Conservation (phyloP, 2,329 filamentous ascomycete genomes). For the Juglanconis oblonga region DNA sequence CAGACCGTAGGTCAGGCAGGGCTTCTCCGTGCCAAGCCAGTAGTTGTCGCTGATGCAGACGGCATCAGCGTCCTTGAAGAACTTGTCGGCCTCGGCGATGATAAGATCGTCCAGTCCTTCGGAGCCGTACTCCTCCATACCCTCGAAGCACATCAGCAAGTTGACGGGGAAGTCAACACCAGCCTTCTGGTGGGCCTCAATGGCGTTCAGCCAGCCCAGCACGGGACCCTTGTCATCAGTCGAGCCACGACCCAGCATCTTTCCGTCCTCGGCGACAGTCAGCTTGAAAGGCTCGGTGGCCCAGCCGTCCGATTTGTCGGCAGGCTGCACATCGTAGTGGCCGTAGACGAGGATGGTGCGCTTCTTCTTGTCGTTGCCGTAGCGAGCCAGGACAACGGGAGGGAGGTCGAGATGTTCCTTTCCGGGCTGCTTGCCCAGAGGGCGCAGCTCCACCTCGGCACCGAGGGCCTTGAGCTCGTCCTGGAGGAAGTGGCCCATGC, state of each 20-base stretch:
- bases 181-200: conserved; percentile 95
- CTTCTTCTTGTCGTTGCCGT: conserved; percentile 90
- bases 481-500: conserved; percentile 89
- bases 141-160: conserved; percentile 98
- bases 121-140: conserved; percentile 98
- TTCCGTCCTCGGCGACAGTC: conserved; percentile 80
- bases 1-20: conserved; percentile 94
- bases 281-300: conserved; percentile 90
- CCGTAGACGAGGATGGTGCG: conserved; percentile 95
- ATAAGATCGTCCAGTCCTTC: conserved; percentile 96
- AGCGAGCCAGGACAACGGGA: conserved; percentile 86
- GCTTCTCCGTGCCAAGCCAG: conserved; percentile 98
- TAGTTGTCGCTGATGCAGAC: conserved; percentile 99
- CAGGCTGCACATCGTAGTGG: conserved; percentile 98
- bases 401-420: conserved; percentile 89
- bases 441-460: conserved; percentile 53
- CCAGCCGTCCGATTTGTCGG: conserved; percentile 91
- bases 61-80: conserved; percentile 92
- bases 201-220: conserved; percentile 95
- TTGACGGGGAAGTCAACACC: conserved; percentile 95
- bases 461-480: conserved; percentile 2
- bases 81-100: conserved; percentile 83
- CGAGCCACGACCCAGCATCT: conserved; percentile 93
- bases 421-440: conserved; percentile 86
- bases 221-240: conserved; percentile 99